phyloP scores from a whole-genome alignment of 2,329 filamentous ascomycete species.

The Lasiodiplodia sp. region DNA sequence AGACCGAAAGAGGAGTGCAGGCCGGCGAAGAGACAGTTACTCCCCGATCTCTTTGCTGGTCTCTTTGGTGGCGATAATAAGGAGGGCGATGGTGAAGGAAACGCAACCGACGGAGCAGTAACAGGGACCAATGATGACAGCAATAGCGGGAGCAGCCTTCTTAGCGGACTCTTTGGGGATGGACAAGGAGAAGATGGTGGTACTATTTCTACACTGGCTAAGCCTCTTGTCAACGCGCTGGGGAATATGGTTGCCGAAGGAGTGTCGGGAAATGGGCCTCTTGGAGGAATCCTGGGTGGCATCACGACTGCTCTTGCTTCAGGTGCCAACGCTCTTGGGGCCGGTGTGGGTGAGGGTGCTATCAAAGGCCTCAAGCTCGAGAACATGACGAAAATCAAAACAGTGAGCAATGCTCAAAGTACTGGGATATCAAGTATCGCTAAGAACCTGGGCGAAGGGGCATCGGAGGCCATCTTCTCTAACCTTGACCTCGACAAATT shows the following conservation, averaged over 20 bases:
- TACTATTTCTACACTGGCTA: not conserved
- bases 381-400: not conserved
- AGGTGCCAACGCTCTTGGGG: constrained; percentile 21
- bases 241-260: constrained; percentile 7
- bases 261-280: not conserved
- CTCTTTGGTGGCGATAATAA: not conserved
- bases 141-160: not conserved
- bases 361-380: constrained; percentile 17
- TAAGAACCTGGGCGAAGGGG: constrained; percentile 18
- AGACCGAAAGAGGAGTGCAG: not conserved
- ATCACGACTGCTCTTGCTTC: constrained; percentile 5
- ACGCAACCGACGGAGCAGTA: not conserved
- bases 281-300: constrained; percentile 1
- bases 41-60: constrained; percentile 3
- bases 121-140: not conserved
- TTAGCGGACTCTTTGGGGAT: constrained; percentile 1
- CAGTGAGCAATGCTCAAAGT: not conserved
- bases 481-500: constrained; percentile 17
- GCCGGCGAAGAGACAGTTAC: not conserved
- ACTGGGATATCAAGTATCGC: constrained; percentile 15
- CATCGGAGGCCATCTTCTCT: constrained; percentile 17
- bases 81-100: too few relatives aligned
- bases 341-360: constrained; percentile 21
- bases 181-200: not conserved
- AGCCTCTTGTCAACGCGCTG: constrained; percentile 4